phyloP scores from a whole-genome alignment of 345 rosid species.

The Salix viminalis region DNA sequence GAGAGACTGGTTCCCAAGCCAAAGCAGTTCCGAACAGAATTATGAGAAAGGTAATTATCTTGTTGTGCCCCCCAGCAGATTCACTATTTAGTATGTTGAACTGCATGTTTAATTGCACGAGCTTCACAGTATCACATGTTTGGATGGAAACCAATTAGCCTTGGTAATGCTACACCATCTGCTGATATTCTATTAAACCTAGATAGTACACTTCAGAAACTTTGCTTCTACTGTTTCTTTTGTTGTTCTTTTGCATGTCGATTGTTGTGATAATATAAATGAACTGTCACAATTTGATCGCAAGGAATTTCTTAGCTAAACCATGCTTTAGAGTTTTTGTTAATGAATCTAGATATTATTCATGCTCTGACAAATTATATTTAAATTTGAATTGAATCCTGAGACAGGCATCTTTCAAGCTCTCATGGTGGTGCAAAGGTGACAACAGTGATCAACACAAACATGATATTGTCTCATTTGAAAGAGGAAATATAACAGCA shows the following conservation, averaged over 20 bases:
- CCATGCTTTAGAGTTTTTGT: background rate
- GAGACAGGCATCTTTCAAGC: constrained; percentile 92
- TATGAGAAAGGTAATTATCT: constrained; percentile 66
- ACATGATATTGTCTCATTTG: constrained; percentile 92
- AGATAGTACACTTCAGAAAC: background rate
- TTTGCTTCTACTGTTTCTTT: background rate
- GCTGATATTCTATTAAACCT: background rate
- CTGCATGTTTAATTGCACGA: constrained; percentile 6
- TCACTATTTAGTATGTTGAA: background rate
- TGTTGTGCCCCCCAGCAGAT: background rate
- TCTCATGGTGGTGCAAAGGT: constrained; percentile 91
- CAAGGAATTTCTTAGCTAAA: background rate
- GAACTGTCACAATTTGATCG: background rate
- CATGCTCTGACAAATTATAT: constrained; percentile 4
- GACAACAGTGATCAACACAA: constrained; percentile 83
- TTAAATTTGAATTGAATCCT: constrained; percentile 22
- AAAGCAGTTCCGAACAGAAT: constrained; percentile 38
- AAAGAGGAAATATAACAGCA: constrained; percentile 82
- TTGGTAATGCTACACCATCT: constrained; percentile 13
- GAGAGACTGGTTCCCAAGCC: constrained; percentile 35
- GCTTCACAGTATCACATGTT: constrained; percentile 2
- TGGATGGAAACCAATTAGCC: constrained; percentile 5
- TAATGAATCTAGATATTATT: background rate
- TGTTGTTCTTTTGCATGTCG: background rate
- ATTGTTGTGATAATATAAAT: background rate